Base-by-base conservation (phyloP, 2,329 filamentous ascomycete species). In the Ceratocystiopsis sp. region DNA sequence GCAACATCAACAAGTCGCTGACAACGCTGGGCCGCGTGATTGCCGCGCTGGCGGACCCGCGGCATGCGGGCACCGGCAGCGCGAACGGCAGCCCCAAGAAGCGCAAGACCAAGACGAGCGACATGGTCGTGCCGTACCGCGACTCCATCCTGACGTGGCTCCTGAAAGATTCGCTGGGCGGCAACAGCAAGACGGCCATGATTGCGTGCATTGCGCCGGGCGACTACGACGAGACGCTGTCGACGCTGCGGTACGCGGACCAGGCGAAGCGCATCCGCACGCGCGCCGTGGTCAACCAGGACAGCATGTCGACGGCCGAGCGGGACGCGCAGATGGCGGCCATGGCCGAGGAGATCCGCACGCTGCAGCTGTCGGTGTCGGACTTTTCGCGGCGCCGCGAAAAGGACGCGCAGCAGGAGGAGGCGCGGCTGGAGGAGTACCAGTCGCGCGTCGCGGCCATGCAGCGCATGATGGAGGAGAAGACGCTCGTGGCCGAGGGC, bases 171-270 rank as follows among this genome's bases (percentile, higher is more conserved):
- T 93, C 84, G 2, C 69, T 98, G 0, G 91, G 91, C 13, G 91
- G 91, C 44, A 98, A 98, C 69, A 89, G 80, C 56, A 98, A 96
- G 63, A 98, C 91, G 11, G 91, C 91, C 48, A 98, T 98, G 91
- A 95, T 98, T 54, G 91, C 91, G 10, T 96, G 91, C 59, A 94
- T 98, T 52, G 80, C 86, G 6, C 91, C 91, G 0, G 80, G 84
- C 1, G 91, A 98, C 46, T 96, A 98, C 57, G 91, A 98, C 45
- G 91, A 98, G 59, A 98, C 91, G 0, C 72, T 98, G 2, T 94
- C 85, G 3, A 98, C 91, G 1, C 75, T 98, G 13, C 84, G 91
- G 35, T 98, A 98, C 59, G 91, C 91, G 17, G 89, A 98, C 60
- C 89, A 96, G 62, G 91, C 91, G 48, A 98, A 98, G 67, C 81